Evolutionary conservation across 371 early-diverging fungal genomes (phyloP).

Genomic region (Rhizomucor miehei): DNA sequence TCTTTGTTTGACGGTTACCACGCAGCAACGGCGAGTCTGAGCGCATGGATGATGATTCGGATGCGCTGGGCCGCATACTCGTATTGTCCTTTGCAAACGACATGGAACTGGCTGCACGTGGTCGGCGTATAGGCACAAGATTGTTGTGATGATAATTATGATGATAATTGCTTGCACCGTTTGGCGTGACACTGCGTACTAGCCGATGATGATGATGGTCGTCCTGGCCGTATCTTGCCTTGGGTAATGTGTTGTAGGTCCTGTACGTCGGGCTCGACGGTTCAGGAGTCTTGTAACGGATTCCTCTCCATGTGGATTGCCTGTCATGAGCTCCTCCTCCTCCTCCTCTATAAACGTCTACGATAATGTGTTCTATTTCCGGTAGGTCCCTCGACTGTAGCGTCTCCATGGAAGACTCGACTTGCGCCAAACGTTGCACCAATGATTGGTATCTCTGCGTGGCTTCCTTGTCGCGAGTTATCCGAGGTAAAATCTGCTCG

Average conservation of each 20-base stretch:
- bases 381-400: constrained; percentile 44
- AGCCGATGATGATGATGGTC: constrained; percentile 11
- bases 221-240: constrained; percentile 3
- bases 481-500: constrained; percentile 53
- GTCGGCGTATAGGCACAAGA: neutral
- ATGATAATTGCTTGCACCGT: constrained; percentile 8
- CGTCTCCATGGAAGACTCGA: constrained; percentile 51
- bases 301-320: constrained; percentile 20
- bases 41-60: constrained; percentile 13
- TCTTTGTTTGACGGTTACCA: constrained; percentile 7
- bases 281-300: constrained; percentile 34
- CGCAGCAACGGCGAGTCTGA: neutral
- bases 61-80: constrained; percentile 17
- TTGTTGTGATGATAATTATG: neutral
- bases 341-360: too few species aligned
- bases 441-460: constrained; percentile 48
- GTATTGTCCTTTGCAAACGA: constrained; percentile 9
- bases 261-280: constrained; percentile 8
- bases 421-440: constrained; percentile 50
- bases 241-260: constrained; percentile 4
- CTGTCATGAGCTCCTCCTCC: too few species aligned
- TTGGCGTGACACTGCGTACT: constrained; percentile 25
- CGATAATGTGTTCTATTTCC: constrained; percentile 30
- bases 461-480: constrained; percentile 44
- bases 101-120: constrained; percentile 22